Conservation (phyloP, 2,329 filamentous ascomycete genomes). For the Aspergillus udagawae region DNA sequence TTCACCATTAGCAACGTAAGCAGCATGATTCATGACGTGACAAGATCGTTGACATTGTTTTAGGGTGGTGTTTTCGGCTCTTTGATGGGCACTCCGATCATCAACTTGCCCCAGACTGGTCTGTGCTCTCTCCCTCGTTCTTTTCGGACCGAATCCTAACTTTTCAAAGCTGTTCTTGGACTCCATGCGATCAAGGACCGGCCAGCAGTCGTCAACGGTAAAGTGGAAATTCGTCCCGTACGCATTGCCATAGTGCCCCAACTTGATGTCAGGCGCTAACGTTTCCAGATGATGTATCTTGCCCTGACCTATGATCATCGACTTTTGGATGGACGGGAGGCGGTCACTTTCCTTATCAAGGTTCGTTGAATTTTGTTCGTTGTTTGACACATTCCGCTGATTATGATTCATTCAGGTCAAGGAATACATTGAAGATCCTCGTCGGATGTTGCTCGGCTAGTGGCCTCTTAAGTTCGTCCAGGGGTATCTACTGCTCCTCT, state of each 20-base stretch:
- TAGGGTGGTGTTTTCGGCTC: constrained; percentile 90
- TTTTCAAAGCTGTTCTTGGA: constrained; percentile 65
- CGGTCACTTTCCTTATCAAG: constrained; percentile 93
- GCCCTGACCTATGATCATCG: constrained; percentile 97
- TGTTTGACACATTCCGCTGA: background rate
- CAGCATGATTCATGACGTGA: constrained; percentile 1
- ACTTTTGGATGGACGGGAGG: constrained; percentile 89
- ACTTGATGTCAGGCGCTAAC: constrained; percentile 9
- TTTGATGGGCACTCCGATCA: constrained; percentile 95
- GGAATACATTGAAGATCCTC: constrained; percentile 93
- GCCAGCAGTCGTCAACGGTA: constrained; percentile 83
- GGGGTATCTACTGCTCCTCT: background rate
- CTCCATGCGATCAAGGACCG: constrained; percentile 96
- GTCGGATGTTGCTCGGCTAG: constrained; percentile 73
- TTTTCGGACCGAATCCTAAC: constrained; percentile 15
- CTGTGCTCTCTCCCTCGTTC: constrained; percentile 11
- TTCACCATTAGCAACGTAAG: constrained; percentile 91
- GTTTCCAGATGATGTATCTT: constrained; percentile 85
- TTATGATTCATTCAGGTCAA: constrained; percentile 56
- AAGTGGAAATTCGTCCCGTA: constrained; percentile 84
- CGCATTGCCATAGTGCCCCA: constrained; percentile 14
- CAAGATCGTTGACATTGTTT: constrained; percentile 2
- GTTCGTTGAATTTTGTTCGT: constrained; percentile 25
- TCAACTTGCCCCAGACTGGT: constrained; percentile 89
- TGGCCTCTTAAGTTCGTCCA: background rate